Evolutionary conservation across 495 filamentous ascomycete species (phyloP), one percentile per base, ranked within the genome.

Genomic region (Amphirosellinia nigrospora): DNA sequence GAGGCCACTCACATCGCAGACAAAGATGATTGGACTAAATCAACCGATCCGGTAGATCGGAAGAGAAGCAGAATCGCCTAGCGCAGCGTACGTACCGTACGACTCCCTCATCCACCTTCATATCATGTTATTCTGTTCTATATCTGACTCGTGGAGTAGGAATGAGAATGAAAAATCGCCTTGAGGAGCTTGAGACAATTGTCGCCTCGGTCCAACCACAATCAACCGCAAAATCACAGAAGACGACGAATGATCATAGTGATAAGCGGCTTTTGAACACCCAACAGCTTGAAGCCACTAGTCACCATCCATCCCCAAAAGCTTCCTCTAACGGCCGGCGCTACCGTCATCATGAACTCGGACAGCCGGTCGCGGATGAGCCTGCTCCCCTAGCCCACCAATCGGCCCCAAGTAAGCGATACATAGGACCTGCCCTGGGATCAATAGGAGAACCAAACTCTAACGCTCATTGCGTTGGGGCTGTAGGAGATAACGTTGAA

Each of bases 101-200:
- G 43, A 46, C 43, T 8, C 43, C 43, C 43, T 16, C 43, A 46
- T 46, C 4, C 11, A 15, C 19, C 43, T n/a, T 16, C 11, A 46
- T 13, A n/a, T 5, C 43, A 46, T 15, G 4, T 15, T 46, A n/a
- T 46, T 46, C 43, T n/a, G 19, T 46, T 15, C 43, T 15, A 46
- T 16, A 46, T 46, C 43, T 46, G 43, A 46, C 43, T 15, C 11
- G 43, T n/a, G 19, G 16, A 15, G 6, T n/a, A 46, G 43, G 43
- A 46, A 46, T 46, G 43, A 46, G 43, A 46, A n/a, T 46, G 43
- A 46, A 46, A 46, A 46, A 46, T n/a, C 43, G 43, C 43, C 10
- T 46, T 15, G 43, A 46, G 43, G 6, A 46, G 19, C 43, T 46
- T 15, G 43, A 46, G 19, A 46, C 43, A 46, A 46, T 46, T 46